Evolutionary conservation across 768 basidiomycete genomes (phyloP), one percentile per base, ranked within the genome.

Genomic region (Kwoniella sp.): DNA sequence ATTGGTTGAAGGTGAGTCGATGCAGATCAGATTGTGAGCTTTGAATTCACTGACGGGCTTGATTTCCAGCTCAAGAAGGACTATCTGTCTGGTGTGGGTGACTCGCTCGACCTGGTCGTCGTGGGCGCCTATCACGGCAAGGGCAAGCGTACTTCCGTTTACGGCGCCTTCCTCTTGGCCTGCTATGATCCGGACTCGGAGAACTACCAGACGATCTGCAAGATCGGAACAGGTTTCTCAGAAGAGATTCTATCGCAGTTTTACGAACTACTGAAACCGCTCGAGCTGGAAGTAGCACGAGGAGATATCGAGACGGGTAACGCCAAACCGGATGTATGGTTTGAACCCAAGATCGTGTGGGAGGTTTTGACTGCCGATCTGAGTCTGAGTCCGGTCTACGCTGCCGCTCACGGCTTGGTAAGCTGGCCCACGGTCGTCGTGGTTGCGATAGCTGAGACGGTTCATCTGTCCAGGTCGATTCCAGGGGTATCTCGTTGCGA

Each of bases 161-260:
- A 98, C 69, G 95, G 95, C 44, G 95, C 95, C 11, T 98, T 95
- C 82, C 81, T 98, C 20, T 82, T 99, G 31, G 95, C 95, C 7
- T 96, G 93, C 76, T 98, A 90, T 71, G 95, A 99, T 73, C 79
- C 84, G 50, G 95, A 98, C 62, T 80, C 86, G 17, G 93, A 96
- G 73, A 87, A 88, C 70, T 98, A 82, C 71, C 95, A 99, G 69
- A 91, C 92, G 3, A 90, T 98, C 46, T 98, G 95, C 81, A 99
- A 99, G 74, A 95, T 99, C 61, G 95, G 95, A 8, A 99, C 95
- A 0, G 95, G 95, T 1, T 98, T 99, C 77, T 88, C 86, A 50
- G 95, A 99, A 64, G 95, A 98, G 69, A 80, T 81, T 53, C 74
- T 99, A 28, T 83, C 86, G 66, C 75, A 80, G 14, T 88, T 93